A percentile compares a stretch with the other conserved stretches of the same genome.
These are phyloP conservation scores for Ormosia emarginata DNA, from an alignment of 306 rosid species.

Conservation along the genomic window DNA sequence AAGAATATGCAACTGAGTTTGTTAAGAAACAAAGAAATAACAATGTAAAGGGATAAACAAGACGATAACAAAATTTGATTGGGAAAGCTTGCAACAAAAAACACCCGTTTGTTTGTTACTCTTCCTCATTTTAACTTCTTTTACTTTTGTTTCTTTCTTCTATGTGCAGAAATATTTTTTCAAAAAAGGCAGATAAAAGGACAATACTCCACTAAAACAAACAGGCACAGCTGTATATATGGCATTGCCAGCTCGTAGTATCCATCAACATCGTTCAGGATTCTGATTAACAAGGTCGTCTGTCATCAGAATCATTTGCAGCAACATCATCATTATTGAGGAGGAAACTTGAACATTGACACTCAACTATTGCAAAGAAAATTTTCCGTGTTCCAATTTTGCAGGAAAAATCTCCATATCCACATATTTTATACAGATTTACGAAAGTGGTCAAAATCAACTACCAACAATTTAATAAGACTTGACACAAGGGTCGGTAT, in stretches of 20 bases:
- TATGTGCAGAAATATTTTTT: not conserved
- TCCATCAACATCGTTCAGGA: conserved; percentile 1
- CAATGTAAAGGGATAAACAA: not conserved
- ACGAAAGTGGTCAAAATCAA: not conserved
- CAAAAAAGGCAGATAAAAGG: not conserved
- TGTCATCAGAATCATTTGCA: not conserved
- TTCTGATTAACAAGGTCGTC: not conserved
- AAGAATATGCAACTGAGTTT: not conserved
- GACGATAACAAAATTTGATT: not conserved
- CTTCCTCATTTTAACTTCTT: not conserved
- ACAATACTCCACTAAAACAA: not conserved
- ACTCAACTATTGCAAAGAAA: not conserved
- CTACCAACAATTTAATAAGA: not conserved
- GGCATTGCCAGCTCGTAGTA: not conserved
- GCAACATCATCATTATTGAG: not conserved
- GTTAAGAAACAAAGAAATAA: not conserved
- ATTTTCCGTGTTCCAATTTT: not conserved
- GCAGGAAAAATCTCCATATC: not conserved
- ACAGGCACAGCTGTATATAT: not conserved
- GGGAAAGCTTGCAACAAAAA: not conserved
- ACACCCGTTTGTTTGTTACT: not conserved
- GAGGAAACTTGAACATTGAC: not conserved
- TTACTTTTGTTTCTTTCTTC: not conserved
- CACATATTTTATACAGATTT: not conserved
- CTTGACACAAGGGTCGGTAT: not conserved